Base-by-base conservation (phyloP, 2,329 filamentous ascomycete genomes). In the Fusarium transvaalense region DNA sequence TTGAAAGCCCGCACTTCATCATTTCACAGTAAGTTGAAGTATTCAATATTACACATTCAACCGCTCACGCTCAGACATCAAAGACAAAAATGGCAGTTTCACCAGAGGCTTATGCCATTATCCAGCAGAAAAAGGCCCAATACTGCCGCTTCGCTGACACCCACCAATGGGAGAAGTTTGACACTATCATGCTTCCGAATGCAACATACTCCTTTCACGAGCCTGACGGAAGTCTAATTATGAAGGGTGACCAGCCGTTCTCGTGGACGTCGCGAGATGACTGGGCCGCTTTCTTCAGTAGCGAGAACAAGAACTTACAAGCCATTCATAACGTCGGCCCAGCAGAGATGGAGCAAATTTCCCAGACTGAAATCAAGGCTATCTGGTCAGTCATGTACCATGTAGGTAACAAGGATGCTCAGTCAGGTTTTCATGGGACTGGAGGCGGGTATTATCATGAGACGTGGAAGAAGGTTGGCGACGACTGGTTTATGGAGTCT, bases 401-500 rank as follows among this genome's bases (percentile, higher is more conserved):
- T 5, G 42, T 39, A 39, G 60, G 60, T 0, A 42, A 42, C 0
- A 71, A 59, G 8, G 31, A 32, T 0, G 19, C 43, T 7, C n/a
- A 47, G 0, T 46, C 47, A 1, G 67, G 61, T 4, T 21, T 48
- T 2, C 56, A 61, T n/a, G 64, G 64, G 1, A 68, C 56, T 0
- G 64, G 68, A 0, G 64, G 68, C 0, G 64, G 68, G 0, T 62
- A 71, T 27, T 71, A 71, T 37, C 21, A 71, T 4, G 68, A 71
- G 25, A 61, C 35, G 0, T 71, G 64, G 64, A 66, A 9, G 38
- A 70, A 61, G 5, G 48, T 58, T 7, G 64, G 61, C 0, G 46
- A 51, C 7, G 67, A 71, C 6, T 71, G 56, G 68, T 68, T 71
- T 0, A 66, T 71, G 56, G 21, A 45, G 10, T 57, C 29, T 1